Evolutionary conservation across 176 grass and related monocot genomes (phyloP).

Genomic region (Elaeis guineensis): DNA sequence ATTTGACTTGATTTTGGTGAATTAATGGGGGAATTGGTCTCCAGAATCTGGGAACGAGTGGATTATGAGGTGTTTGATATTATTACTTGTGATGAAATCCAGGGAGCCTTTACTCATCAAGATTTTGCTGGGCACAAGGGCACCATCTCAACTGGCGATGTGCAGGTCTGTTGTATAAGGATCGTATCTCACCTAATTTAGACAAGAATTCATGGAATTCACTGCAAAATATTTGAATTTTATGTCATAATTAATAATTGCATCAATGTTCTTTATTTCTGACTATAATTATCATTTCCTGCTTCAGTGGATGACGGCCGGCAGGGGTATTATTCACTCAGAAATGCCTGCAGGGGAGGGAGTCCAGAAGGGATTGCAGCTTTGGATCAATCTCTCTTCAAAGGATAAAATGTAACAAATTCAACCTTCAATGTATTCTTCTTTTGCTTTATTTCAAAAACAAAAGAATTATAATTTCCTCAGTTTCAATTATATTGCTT

Average conservation of each 20-base stretch:
- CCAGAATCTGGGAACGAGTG: too few species aligned
- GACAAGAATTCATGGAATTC: too few species aligned
- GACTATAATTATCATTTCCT: background rate
- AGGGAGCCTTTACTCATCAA: conserved; percentile 77
- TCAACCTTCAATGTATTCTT: too few species aligned
- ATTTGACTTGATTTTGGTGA: background rate
- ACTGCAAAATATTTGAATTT: too few species aligned
- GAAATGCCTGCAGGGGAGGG: conserved; percentile 63
- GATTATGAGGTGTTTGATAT: conserved; percentile 33
- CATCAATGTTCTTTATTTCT: too few species aligned
- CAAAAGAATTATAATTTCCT: too few species aligned
- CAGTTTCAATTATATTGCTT: background rate
- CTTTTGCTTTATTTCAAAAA: too few species aligned
- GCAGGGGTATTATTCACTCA: conserved; percentile 70
- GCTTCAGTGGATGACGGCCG: conserved; percentile 82
- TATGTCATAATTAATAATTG: too few species aligned
- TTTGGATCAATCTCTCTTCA: conserved; percentile 86
- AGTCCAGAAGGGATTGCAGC: conserved; percentile 64
- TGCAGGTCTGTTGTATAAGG: conserved; percentile 36
- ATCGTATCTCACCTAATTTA: too few species aligned
- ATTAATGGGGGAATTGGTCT: too few species aligned
- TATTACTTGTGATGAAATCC: background rate
- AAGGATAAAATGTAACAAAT: conserved; percentile 75
- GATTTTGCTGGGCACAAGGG: conserved; percentile 82
- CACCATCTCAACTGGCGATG: conserved; percentile 54